Evolutionary conservation across 2,329 filamentous ascomycete species (phyloP).

Genomic region (Cryphonectria radicalis): DNA sequence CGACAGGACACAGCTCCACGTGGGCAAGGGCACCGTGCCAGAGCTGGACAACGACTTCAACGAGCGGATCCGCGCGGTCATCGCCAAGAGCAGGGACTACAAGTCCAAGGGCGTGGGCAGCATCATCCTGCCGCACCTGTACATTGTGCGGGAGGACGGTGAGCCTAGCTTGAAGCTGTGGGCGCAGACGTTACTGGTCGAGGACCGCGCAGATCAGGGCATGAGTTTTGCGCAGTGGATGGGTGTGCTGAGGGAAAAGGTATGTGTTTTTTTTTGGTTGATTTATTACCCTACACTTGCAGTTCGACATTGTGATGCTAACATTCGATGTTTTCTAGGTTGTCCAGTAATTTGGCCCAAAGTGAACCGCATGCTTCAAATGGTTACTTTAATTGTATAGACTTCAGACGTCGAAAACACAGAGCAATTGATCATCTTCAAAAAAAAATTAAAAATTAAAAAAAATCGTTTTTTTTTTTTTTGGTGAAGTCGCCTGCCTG

Average conservation of each 20-base stretch:
- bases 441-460: no score
- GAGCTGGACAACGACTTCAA: slow-evolving; percentile 96
- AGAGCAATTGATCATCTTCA: background rate
- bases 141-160: slow-evolving; percentile 92
- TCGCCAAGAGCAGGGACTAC: slow-evolving; percentile 92
- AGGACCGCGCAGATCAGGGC: slow-evolving; percentile 92
- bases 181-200: slow-evolving; percentile 94
- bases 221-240: slow-evolving; percentile 94
- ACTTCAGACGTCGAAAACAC: background rate
- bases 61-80: slow-evolving; percentile 85
- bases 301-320: slow-evolving; percentile 10
- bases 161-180: slow-evolving; percentile 94
- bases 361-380: slow-evolving; percentile 13
- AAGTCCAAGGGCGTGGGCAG: slow-evolving; percentile 86
- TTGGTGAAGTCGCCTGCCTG: background rate
- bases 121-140: slow-evolving; percentile 90
- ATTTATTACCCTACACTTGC: background rate
- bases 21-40: slow-evolving; percentile 87
- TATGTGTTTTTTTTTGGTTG: slow-evolving; percentile 43
- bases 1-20: slow-evolving; percentile 82
- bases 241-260: slow-evolving; percentile 92
- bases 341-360: slow-evolving; percentile 28
- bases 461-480: background rate
- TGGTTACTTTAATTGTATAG: slow-evolving; percentile 30
- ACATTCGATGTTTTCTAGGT: slow-evolving; percentile 17